Percentiles rank a stretch among this genome's conserved stretches.
Conservation (phyloP, 805 yeast genomes). For the Candida khao-thaluensis region DNA sequence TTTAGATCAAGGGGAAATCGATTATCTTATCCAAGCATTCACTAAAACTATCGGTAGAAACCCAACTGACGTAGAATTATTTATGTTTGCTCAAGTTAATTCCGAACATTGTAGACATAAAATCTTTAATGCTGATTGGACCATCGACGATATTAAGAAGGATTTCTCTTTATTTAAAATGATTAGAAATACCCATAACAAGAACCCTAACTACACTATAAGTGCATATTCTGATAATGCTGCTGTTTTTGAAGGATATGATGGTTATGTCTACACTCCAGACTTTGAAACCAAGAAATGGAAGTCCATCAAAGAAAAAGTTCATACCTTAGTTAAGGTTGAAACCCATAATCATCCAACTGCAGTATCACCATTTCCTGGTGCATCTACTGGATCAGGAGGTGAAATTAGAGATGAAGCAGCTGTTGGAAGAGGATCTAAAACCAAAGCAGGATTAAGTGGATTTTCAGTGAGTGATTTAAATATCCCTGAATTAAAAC, state of each 20-base stretch:
- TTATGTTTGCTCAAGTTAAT: conserved; percentile 99
- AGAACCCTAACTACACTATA: conserved; percentile 76
- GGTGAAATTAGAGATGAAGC: conserved; percentile 99
- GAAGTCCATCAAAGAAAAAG: conserved; percentile 70
- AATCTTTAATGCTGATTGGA: conserved; percentile 98
- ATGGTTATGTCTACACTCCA: conserved; percentile 77
- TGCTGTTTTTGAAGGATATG: conserved; percentile 86
- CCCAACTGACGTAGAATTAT: conserved; percentile 96
- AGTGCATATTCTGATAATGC: conserved; percentile 98
- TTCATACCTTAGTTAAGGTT: conserved; percentile 89
- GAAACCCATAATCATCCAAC: conserved; percentile 99
- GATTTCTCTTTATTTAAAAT: conserved; percentile 80
- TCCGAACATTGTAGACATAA: conserved; percentile 99
- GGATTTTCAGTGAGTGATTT: conserved; percentile 93
- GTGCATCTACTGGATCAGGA: conserved; percentile 99
- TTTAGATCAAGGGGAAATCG: conserved; percentile 90
- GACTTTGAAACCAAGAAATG: conserved; percentile 70
- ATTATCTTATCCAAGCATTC: conserved; percentile 79
- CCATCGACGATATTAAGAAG: conserved; percentile 78
- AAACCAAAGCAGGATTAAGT: conserved; percentile 91
- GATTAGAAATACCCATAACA: conserved; percentile 90
- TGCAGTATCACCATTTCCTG: conserved; percentile 98
- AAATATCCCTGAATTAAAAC: conserved; percentile 76
- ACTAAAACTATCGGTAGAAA: conserved; percentile 72
- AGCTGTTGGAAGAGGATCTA: conserved; percentile 98